Base-by-base conservation (phyloP, 371 early-diverging fungal genomes). In the Chytridiales sp. region DNA sequence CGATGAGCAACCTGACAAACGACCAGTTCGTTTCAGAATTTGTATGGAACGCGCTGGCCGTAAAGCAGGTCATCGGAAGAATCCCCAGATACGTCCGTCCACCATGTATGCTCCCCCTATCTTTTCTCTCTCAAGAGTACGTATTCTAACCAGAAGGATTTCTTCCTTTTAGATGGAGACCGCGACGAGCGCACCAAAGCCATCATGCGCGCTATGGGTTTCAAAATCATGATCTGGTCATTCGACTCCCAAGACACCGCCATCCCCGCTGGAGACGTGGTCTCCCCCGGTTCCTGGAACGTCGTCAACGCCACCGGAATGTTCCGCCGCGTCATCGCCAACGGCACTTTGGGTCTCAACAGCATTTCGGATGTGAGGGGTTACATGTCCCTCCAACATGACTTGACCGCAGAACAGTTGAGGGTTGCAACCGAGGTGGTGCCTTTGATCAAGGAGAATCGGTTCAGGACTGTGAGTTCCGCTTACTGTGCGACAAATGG, bases 11-110 rank as follows among this genome's bases (percentile, higher is more conserved):
- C 0, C 66, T 79, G 32, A 65, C 83, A 29, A 87, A 78, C 48
- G 85, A 86, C 47, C 78, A 82, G 62, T 76, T 90, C 40, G 78
- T 87, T 40, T 86, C 86, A 47, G 89, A 90, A 66, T 67, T 88
- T 38, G 83, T 81, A 64, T 87, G 82, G 83, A 85, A 80, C 13
- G 86, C 81, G 64, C 60, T 70, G 47, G 81, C 82, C 46, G 85
- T 90, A 67, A 66, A 84, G 62, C 80, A 79, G 27, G 77, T 82
- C 42, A 85, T 78, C 40, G 87, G 87, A 27, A 64, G 78, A 9
- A 75, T 72, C 3, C 85, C 85, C 8, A 61, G 60, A 1, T 85
- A 86, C 60, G 74, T 77, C 65, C 78, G 86, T 21, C 84, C 84
- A 15, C 86, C 89, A 27, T 85, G 78, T 64, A 84, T 31, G 58